Base-by-base conservation (phyloP, 495 filamentous ascomycete species). In the Aspergillus ostianus region DNA sequence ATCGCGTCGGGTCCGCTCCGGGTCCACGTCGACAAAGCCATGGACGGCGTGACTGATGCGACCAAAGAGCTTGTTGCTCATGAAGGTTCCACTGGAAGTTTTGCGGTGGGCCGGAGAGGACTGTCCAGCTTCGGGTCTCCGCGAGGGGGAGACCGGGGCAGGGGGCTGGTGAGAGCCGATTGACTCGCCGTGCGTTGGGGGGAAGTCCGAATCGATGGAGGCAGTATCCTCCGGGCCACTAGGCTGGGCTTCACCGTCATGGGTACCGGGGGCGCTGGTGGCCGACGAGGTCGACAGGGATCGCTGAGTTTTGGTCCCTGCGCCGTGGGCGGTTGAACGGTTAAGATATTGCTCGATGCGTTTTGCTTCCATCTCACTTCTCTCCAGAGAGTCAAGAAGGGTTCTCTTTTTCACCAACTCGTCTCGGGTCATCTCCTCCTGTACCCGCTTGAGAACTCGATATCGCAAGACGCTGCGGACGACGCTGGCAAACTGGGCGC, bases 371-470 rank as follows among this genome's bases (percentile, higher is more conserved):
- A 85, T 77, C 73, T 98, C 94, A 65, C 92, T 96, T 56, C 84
- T 81, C 69, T 98, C 94, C 9, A 98, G 77, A 19, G 89, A 87
- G 41, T 94, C 90, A 4, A 98, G 79, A 17, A 92, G 79, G 1
- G 80, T 73, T 62, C 82, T 85, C 74, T 98, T 97, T 74, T 92
- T 92, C 7, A 83, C 77, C 9, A 98, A 77, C 65, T 97, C 90
- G 53, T 97, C 95, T 30, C 86, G 85, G 2, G 92, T 97, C 93
- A 97, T 96, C 60, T 98, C 94, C 70, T 98, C 90, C 63, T 98
- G 94, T 20, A 97, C 88, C 18, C 94, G 84, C 74, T 98, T 98
- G 46, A 98, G 73, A 2, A 97, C 87, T 9, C 94, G 78, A 65
- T 95, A 98, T 46, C 91, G 82, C 18, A 98, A 74, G 23, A 98